phyloP scores from a whole-genome alignment of 1,284 basidiomycete species.

The Ganoderma resinaceum region DNA sequence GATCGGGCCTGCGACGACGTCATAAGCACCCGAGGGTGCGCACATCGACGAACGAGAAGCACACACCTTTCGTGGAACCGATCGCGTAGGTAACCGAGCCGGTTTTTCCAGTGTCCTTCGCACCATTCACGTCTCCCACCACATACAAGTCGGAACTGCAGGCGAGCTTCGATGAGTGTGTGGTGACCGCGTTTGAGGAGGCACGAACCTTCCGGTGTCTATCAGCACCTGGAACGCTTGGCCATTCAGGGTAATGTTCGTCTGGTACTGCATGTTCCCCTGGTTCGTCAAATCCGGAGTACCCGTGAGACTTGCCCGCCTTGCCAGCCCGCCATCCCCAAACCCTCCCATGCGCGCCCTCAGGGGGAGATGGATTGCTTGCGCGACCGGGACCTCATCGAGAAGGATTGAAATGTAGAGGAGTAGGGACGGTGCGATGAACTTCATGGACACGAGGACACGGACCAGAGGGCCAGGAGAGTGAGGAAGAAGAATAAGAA shows the following conservation, averaged over 20 bases:
- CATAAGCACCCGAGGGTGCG: background rate
- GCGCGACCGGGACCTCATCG: constrained; percentile 29
- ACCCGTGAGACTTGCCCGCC: constrained; percentile 33
- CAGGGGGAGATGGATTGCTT: constrained; percentile 32
- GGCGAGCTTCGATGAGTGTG: background rate
- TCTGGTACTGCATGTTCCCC: constrained; percentile 57
- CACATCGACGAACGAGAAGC: background rate
- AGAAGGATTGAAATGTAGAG: constrained; percentile 39
- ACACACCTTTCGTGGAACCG: constrained; percentile 53
- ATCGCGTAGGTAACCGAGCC: constrained; percentile 58
- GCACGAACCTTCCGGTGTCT: constrained; percentile 70
- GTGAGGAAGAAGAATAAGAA: constrained; percentile 11
- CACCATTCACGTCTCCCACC: constrained; percentile 51
- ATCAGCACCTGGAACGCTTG: constrained; percentile 57
- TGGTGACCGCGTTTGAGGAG: background rate
- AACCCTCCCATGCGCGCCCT: constrained; percentile 26
- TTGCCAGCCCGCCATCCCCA: constrained; percentile 21
- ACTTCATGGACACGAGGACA: constrained; percentile 31
- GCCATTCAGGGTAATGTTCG: constrained; percentile 60
- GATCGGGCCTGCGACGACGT: constrained; percentile 50
- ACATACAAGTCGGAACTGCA: constrained; percentile 66
- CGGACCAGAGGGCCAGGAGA: background rate
- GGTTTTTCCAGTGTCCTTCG: constrained; percentile 50
- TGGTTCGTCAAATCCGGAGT: constrained; percentile 45
- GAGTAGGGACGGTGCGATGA: constrained; percentile 35